phyloP scores from a whole-genome alignment of 345 rosid species.

The Adansonia digitata region DNA sequence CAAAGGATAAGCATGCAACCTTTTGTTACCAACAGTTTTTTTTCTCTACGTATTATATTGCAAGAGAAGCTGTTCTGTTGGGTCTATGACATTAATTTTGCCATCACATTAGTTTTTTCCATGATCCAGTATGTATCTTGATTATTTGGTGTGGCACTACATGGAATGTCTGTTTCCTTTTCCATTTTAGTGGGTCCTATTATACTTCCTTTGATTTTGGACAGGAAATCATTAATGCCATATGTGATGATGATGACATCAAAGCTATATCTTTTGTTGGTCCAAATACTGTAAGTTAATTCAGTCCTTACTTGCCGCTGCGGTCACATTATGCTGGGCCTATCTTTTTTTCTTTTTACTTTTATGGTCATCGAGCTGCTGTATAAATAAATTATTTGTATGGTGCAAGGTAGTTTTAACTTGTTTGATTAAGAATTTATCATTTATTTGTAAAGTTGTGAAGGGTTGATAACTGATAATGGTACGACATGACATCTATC shows the following conservation, averaged over 20 bases:
- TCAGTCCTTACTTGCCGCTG: background rate
- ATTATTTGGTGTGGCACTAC: background rate
- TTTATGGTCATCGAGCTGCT: background rate
- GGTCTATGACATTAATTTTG: background rate
- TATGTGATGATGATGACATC: constrained; percentile 79
- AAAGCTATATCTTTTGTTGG: constrained; percentile 95
- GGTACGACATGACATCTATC: background rate
- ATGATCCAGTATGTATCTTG: background rate
- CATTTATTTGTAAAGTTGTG: background rate
- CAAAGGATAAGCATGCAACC: background rate
- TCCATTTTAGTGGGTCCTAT: background rate
- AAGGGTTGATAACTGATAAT: background rate
- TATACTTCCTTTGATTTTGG: constrained; percentile 14
- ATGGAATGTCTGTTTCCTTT: background rate
- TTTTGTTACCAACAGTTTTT: background rate
- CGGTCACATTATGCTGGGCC: background rate
- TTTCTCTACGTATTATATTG: background rate
- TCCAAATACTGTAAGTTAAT: constrained; percentile 71
- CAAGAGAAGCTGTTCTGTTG: background rate
- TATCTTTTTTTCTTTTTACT: background rate
- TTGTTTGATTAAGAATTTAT: background rate
- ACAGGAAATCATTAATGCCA: constrained; percentile 85
- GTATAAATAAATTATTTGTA: background rate
- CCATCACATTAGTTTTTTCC: background rate
- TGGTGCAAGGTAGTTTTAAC: background rate